Base-by-base conservation (phyloP, 176 grass and related monocot genomes). In the Phoenix dactylifera region DNA sequence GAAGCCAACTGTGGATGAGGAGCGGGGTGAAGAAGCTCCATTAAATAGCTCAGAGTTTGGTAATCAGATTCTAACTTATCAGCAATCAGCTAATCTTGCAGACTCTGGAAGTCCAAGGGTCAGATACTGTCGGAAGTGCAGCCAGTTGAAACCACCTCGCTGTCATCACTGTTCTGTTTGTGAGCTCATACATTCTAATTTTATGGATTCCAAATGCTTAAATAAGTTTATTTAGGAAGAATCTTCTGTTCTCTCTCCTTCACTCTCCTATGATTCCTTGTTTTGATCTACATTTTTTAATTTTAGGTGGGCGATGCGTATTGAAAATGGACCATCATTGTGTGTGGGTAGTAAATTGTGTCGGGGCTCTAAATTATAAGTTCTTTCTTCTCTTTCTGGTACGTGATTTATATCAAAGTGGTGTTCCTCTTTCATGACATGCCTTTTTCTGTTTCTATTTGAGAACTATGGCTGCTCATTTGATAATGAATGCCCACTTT, bases 371-470 rank as follows among this genome's bases (percentile, higher is more conserved):
- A 22, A 55, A 55, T 22, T 22, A 55, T 55, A 55, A 55, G 20
- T 55, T 55, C 53, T 55, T 55, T 22, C n/a, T 55, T 22, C 53
- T 55, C 20, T 55, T 55, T 22, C 53, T 55, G 53, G 53, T 55
- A 55, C 17, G 53, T 4, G 73, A 35, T 67, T 74, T 51, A 59
- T 64, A 28, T 32, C 50, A 52, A 5, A 59, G 14, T 65, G 65
- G 29, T 18, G 0, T 22, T 74, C 18, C 19, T 64, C 22, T 68
- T 63, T 72, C 32, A 15, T 22, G 49, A 29, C 5, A 67, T 54
- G 16, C 24, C 23, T 35, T 26, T 29, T n/a, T 3, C 50, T 54
- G 28, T 26, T n/a, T 53, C 19, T 65, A 28, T 58, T 58, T 58
- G 22, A 25, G 55, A 39, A 56, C 18, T 20, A 16, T 61, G 24